Conservation (phyloP, 257 asterid species). For the Ophiorrhiza pumila region DNA sequence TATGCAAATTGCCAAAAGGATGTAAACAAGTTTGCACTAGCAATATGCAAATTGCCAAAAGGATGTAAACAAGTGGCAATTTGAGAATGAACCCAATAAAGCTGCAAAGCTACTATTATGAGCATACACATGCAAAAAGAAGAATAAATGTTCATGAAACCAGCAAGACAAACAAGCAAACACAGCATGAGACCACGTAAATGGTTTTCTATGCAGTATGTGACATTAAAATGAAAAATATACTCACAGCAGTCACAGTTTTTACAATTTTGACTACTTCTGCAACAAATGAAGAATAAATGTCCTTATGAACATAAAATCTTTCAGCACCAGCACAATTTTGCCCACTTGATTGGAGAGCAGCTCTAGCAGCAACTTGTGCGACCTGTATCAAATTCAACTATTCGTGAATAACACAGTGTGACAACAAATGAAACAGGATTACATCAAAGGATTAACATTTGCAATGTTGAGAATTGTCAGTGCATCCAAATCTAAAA, state of each 20-base stretch:
- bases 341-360: slow-evolving; percentile 94
- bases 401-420: slow-evolving; percentile 1
- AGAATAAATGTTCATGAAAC: not conserved
- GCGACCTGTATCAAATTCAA: slow-evolving; percentile 62
- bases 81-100: not conserved
- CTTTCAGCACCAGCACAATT: slow-evolving; percentile 99
- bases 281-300: slow-evolving; percentile 76
- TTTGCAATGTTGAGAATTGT: slow-evolving; percentile 5
- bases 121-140: not conserved
- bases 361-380: slow-evolving; percentile 96
- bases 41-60: not conserved
- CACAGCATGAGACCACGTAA: not conserved
- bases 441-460: not conserved
- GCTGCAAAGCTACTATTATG: not conserved
- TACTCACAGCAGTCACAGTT: slow-evolving; percentile 89
- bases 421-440: not conserved
- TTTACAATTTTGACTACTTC: slow-evolving; percentile 88
- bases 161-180: slow-evolving; percentile 5
- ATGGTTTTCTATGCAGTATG: not conserved
- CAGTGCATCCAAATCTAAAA: slow-evolving; percentile 12
- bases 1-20: not conserved
- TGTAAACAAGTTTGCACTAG: not conserved
- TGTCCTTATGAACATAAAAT: slow-evolving; percentile 85
- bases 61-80: not conserved
- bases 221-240: not conserved